A percentile compares a stretch with the other conserved stretches of the same genome.
Conservation (phyloP, 768 basidiomycete genomes). For the Boletus vinaceobasis region DNA sequence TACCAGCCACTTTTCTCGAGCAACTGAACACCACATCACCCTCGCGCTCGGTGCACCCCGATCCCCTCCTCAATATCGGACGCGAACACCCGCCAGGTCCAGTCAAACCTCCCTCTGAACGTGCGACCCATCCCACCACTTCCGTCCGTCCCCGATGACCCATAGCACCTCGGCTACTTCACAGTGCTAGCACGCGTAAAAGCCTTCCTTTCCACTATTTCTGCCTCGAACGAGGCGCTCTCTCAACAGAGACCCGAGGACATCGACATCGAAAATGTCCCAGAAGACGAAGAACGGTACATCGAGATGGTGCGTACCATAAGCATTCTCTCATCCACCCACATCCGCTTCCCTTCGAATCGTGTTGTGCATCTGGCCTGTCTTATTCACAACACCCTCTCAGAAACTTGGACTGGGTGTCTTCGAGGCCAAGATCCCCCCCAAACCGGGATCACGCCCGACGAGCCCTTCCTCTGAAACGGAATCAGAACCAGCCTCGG, state of each 20-base stretch:
- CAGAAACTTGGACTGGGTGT: slow-evolving; percentile 67
- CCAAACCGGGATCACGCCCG: slow-evolving; percentile 8
- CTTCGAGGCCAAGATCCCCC: slow-evolving; percentile 41
- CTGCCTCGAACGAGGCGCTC: slow-evolving; percentile 60
- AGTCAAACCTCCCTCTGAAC: slow-evolving; percentile 44
- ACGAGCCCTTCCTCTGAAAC: slow-evolving; percentile 13
- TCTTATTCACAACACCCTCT: background rate
- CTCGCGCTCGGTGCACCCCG: slow-evolving; percentile 11
- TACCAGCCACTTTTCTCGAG: slow-evolving; percentile 40
- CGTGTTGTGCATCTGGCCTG: background rate
- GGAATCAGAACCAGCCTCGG: slow-evolving; percentile 2
- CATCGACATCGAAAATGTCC: slow-evolving; percentile 68
- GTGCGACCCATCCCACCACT: slow-evolving; percentile 33
- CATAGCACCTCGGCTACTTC: background rate
- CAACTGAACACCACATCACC: slow-evolving; percentile 32
- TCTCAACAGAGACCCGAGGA: slow-evolving; percentile 48
- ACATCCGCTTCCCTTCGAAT: background rate
- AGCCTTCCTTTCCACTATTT: slow-evolving; percentile 64
- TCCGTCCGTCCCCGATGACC: slow-evolving; percentile 3
- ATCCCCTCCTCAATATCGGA: slow-evolving; percentile 34
- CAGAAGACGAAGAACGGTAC: slow-evolving; percentile 44
- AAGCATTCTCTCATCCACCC: background rate
- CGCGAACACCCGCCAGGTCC: slow-evolving; percentile 30
- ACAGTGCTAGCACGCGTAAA: slow-evolving; percentile 64
- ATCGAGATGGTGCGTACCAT: slow-evolving; percentile 58